phyloP scores from a whole-genome alignment of 1,139 yeast species.

The Blastobotrys ciferrii region DNA sequence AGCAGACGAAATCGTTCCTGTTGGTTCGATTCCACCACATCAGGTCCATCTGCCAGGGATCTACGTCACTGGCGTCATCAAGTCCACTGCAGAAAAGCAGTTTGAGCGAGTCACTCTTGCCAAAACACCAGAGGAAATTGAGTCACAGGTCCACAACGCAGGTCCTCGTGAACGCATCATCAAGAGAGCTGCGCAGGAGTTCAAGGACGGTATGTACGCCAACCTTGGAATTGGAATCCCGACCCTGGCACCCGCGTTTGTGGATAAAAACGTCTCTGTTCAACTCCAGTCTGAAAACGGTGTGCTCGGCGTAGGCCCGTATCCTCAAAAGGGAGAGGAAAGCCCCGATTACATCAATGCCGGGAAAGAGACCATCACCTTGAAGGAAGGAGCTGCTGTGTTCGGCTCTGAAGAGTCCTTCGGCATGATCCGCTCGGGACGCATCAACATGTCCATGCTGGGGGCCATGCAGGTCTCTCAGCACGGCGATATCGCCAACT shows the following conservation, averaged over 20 bases:
- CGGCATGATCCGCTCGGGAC: conserved; percentile 47
- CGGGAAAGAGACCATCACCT: conserved; percentile 48
- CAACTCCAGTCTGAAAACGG: conserved; percentile 48
- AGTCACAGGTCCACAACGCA: conserved; percentile 15
- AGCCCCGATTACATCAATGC: conserved; percentile 48
- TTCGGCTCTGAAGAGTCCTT: conserved; percentile 49
- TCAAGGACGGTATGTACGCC: conserved; percentile 43
- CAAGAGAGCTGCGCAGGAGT: conserved; percentile 44
- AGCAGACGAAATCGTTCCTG: conserved; percentile 45
- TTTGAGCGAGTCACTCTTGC: conserved; percentile 37
- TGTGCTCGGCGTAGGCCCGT: conserved; percentile 46
- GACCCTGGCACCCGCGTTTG: conserved; percentile 43
- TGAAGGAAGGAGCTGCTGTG: conserved; percentile 43
- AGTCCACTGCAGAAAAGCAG: conserved; percentile 40
- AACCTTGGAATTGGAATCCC: conserved; percentile 50
- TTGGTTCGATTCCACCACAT: conserved; percentile 43
- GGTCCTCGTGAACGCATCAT: conserved; percentile 40
- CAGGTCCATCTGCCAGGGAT: conserved; percentile 45
- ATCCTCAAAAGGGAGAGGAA: conserved; percentile 43
- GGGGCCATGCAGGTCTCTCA: conserved; percentile 48
- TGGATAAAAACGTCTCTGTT: conserved; percentile 38
- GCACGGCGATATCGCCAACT: conserved; percentile 47
- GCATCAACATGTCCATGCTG: conserved; percentile 42
- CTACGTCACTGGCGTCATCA: conserved; percentile 40
- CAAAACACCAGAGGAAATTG: conserved; percentile 20